phyloP scores from a whole-genome alignment of 1,284 basidiomycete species.

The Prillingera fragicola region DNA sequence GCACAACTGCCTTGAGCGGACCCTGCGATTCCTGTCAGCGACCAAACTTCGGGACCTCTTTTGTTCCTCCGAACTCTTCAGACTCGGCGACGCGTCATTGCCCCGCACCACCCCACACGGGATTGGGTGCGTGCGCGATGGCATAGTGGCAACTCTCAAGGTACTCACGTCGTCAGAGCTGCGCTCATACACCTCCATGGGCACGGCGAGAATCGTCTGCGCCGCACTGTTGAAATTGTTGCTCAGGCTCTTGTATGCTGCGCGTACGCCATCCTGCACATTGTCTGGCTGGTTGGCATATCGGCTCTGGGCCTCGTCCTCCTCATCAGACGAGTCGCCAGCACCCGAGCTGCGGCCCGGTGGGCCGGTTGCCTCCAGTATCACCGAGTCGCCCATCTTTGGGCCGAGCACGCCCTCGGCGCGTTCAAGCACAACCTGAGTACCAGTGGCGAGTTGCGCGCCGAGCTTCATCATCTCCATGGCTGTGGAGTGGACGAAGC shows the following conservation, averaged over 20 bases:
- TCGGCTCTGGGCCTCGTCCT: constrained; percentile 63
- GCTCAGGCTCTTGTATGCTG: constrained; percentile 77
- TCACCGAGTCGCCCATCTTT: constrained; percentile 24
- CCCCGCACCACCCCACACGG: background rate
- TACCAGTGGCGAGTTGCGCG: constrained; percentile 90
- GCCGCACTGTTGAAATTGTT: constrained; percentile 85
- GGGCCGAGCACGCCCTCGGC: constrained; percentile 85
- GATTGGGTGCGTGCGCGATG: too few species aligned
- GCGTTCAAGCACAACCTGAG: constrained; percentile 92
- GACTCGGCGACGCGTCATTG: background rate
- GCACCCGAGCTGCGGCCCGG: constrained; percentile 1
- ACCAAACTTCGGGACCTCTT: background rate
- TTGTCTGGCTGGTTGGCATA: constrained; percentile 86
- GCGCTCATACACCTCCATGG: constrained; percentile 97
- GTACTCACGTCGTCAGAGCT: constrained; percentile 71
- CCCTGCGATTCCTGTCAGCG: constrained; percentile 57
- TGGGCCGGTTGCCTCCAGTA: constrained; percentile 5
- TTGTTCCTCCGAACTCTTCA: background rate
- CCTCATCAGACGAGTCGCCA: constrained; percentile 21
- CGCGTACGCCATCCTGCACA: constrained; percentile 79
- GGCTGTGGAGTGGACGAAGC: constrained; percentile 88
- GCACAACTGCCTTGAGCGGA: constrained; percentile 81
- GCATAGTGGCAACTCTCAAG: background rate
- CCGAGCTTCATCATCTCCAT: constrained; percentile 92
- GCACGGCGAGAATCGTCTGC: constrained; percentile 95